These are phyloP conservation scores for Boeremia lycopersici DNA, from an alignment of 2,329 filamentous ascomycete species.

Conservation along the genomic window DNA sequence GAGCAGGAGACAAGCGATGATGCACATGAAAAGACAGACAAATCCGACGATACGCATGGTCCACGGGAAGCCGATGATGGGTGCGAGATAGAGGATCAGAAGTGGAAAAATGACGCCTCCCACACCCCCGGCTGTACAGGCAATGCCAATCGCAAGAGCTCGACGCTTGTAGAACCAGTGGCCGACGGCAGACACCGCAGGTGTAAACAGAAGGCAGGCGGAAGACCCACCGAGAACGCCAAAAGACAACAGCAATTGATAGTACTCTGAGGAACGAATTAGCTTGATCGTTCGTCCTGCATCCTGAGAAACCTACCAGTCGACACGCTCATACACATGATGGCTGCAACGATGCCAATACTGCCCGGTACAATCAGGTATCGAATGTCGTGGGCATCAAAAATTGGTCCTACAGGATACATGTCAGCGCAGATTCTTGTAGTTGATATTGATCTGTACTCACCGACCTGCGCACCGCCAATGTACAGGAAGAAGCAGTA, in stretches of 20 bases:
- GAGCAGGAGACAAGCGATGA: constrained; percentile 45
- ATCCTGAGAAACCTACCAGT: constrained; percentile 8
- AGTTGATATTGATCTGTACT: background rate
- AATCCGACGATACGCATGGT: constrained; percentile 67
- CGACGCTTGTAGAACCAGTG: constrained; percentile 52
- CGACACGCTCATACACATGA: constrained; percentile 42
- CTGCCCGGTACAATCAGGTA: constrained; percentile 39
- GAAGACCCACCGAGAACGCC: constrained; percentile 52
- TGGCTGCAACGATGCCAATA: constrained; percentile 34
- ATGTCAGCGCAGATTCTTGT: constrained; percentile 5
- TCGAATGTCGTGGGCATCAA: constrained; percentile 45
- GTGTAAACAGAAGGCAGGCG: constrained; percentile 47
- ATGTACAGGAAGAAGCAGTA: constrained; percentile 51
- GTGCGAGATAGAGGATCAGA: constrained; percentile 60
- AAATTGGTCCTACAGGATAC: constrained; percentile 40
- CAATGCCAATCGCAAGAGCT: constrained; percentile 50
- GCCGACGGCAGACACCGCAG: constrained; percentile 44
- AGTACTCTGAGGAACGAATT: constrained; percentile 41
- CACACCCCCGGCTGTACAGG: constrained; percentile 47
- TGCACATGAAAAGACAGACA: constrained; percentile 53
- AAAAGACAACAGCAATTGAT: constrained; percentile 53
- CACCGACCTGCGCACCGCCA: constrained; percentile 40
- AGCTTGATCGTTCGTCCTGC: background rate
- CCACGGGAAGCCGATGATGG: constrained; percentile 65
- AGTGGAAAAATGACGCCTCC: constrained; percentile 60